phyloP scores from a whole-genome alignment of 2,329 filamentous ascomycete species.

The Cordyceps fumosorosea region DNA sequence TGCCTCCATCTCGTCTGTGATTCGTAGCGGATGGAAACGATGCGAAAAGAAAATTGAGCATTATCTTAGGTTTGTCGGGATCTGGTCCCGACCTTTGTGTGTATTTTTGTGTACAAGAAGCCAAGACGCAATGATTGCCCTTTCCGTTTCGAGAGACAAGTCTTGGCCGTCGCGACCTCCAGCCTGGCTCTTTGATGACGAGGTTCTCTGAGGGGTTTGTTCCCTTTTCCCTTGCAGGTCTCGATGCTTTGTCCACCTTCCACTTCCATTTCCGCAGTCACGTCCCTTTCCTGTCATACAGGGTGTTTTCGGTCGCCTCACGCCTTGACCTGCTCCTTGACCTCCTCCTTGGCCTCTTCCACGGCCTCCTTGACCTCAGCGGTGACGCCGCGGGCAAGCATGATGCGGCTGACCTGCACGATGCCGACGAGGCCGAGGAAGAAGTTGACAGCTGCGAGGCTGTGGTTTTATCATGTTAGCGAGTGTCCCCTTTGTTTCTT shows the following conservation, averaged over 20 bases:
- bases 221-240: background rate
- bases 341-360: constrained; percentile 28
- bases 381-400: constrained; percentile 54
- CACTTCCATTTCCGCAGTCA: background rate
- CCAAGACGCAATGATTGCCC: background rate
- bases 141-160: background rate
- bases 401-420: constrained; percentile 74
- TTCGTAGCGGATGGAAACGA: background rate
- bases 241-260: background rate
- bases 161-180: background rate
- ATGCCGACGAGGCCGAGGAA: constrained; percentile 86
- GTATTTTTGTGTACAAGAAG: background rate
- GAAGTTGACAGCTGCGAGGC: constrained; percentile 94
- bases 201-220: background rate
- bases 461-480: constrained; percentile 25
- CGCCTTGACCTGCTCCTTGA: constrained; percentile 24
- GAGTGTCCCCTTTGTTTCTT: too few species aligned
- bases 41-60: background rate
- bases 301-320: constrained; percentile 9
- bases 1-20: background rate
- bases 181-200: too few species aligned
- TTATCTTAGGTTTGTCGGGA: background rate
- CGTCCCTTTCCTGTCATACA: background rate
- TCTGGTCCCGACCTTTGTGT: background rate
- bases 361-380: constrained; percentile 35